Evolutionary conservation across 495 filamentous ascomycete genomes (phyloP), one percentile per base, ranked within the genome.

Genomic region (Cryomyces minteri): DNA sequence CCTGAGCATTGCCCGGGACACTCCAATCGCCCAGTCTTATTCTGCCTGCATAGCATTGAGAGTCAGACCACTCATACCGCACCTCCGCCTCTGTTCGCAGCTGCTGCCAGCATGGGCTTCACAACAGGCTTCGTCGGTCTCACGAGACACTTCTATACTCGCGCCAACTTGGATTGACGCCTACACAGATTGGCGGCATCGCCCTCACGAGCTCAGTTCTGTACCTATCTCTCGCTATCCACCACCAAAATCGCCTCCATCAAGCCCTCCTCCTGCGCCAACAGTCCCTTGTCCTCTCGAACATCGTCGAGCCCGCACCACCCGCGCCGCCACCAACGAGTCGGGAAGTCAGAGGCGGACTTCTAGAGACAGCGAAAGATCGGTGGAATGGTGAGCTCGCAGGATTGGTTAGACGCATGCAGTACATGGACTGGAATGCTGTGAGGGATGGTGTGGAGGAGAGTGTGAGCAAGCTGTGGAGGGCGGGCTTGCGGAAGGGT

Each of bases 191-290:
- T 56, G 79, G 84, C 54, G 88, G 90, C 52, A 73, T 90, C 36
- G 84, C 88, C 51, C 69, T 98, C 36, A 93, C 88, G 40, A 76
- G 84, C 40, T 76, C 80, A 28, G 54, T 82, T 45, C 73, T 90
- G 55, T 94, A 92, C 68, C 73, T 95, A 43, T 74, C 80, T 44
- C 61, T 93, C 29, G 66, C 76, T 58, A 64, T 81, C 5, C 87
- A 96, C 65, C 71, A 76, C 34, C 71, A 67, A 44, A 82, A 73
- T 55, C 82, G 87, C 41, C 58, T 73, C 44, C 62, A 72, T 18
- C 85, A 93, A 68, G 71, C 77, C 53, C 61, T 70, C 49, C 58
- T 74, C 40, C 78, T 96, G 9, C 83, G 76, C 47, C 73, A 80
- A 50, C 80, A 86, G 62, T 67, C 76, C 34, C 65, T 68, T 34